Evolutionary conservation across 805 yeast species (phyloP).

Genomic region (Starmerella geochares): DNA sequence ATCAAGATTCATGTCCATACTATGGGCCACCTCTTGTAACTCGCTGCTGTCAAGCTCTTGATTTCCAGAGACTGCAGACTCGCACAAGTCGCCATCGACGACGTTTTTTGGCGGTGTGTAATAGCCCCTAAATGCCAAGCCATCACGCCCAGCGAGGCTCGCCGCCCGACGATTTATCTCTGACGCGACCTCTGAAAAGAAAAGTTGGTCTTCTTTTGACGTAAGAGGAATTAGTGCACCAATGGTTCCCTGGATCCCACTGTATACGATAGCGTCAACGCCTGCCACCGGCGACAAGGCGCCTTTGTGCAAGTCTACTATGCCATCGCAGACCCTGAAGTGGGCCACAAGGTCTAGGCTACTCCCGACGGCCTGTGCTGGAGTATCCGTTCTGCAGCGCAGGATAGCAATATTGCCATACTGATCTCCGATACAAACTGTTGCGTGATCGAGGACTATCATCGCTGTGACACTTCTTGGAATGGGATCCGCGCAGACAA

Average conservation of each 20-base stretch:
- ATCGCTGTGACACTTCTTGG: conserved; percentile 57
- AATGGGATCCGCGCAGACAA: conserved; percentile 60
- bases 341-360: conserved; percentile 46
- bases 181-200: conserved; percentile 47
- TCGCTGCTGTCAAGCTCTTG: conserved; percentile 22
- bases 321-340: conserved; percentile 59
- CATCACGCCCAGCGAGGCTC: conserved; percentile 11
- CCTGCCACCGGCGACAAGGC: conserved; percentile 49
- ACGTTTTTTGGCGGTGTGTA: conserved; percentile 69
- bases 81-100: conserved; percentile 83
- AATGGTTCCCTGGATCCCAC: conserved; percentile 73
- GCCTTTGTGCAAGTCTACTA: conserved; percentile 50
- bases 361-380: conserved; percentile 31
- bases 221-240: conserved; percentile 64
- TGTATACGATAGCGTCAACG: conserved; percentile 52
- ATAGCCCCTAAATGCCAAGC: conserved; percentile 54
- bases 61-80: conserved; percentile 34
- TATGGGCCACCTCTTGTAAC: conserved; percentile 28
- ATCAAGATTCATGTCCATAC: conserved; percentile 28
- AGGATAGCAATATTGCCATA: conserved; percentile 71
- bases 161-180: conserved; percentile 25
- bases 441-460: conserved; percentile 56
- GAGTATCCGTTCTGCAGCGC: conserved; percentile 30
- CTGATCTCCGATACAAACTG: conserved; percentile 75
- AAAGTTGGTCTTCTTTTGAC: conserved; percentile 50